phyloP scores from a whole-genome alignment of 2,329 filamentous ascomycete species.

The Tolypocladium paradoxum region DNA sequence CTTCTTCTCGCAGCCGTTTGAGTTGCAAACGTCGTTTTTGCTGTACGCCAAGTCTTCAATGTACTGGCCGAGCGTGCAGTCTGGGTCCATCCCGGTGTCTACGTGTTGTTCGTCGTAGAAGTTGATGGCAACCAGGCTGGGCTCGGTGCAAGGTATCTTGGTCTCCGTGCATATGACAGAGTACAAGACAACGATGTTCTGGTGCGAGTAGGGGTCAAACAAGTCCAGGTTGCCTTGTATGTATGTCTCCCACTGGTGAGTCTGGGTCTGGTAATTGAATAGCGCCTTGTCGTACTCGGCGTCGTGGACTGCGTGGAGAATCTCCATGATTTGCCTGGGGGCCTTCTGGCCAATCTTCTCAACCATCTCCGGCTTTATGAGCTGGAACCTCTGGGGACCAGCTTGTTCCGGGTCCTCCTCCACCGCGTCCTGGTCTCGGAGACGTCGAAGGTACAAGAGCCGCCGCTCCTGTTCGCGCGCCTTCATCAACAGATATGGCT shows the following conservation, averaged over 20 bases:
- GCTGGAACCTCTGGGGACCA: conserved; percentile 65
- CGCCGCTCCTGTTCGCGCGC: conserved; percentile 83
- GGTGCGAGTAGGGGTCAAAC: conserved; percentile 91
- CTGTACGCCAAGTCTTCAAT: conserved; percentile 78
- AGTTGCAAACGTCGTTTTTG: conserved; percentile 66
- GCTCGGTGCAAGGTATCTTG: conserved; percentile 85
- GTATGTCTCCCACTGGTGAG: conserved; percentile 91
- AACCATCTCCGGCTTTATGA: conserved; percentile 94
- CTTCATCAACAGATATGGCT: conserved; percentile 86
- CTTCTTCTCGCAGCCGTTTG: conserved; percentile 75
- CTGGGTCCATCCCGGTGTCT: conserved; percentile 59
- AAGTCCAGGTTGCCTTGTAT: conserved; percentile 78
- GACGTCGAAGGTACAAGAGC: conserved; percentile 67
- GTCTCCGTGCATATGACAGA: conserved; percentile 90
- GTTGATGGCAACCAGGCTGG: conserved; percentile 77
- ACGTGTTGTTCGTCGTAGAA: conserved; percentile 93
- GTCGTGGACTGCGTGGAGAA: conserved; percentile 88
- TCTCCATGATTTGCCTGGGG: conserved; percentile 80
- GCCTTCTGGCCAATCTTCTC: conserved; percentile 71
- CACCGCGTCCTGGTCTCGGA: conserved; percentile 64
- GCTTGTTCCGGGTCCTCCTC: conserved; percentile 52
- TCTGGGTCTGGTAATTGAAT: conserved; percentile 89
- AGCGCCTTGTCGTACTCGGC: conserved; percentile 93
- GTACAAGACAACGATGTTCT: conserved; percentile 90
- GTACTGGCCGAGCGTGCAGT: conserved; percentile 90